phyloP scores from a whole-genome alignment of 1,139 yeast genomes.

The Oligophagozyma castellii region DNA sequence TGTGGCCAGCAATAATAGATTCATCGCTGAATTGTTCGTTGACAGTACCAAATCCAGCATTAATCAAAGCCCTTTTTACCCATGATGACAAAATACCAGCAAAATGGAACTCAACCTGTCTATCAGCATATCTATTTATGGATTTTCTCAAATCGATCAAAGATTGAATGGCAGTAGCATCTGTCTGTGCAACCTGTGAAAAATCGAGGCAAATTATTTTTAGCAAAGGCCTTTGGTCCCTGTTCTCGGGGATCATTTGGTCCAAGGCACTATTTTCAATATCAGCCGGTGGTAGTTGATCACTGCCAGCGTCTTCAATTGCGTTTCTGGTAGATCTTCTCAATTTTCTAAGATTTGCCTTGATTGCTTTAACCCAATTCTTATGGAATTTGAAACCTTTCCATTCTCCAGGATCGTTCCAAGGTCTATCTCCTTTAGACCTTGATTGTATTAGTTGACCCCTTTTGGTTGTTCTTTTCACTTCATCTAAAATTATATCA shows the following conservation, averaged over 20 bases:
- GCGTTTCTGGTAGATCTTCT: conserved; percentile 3
- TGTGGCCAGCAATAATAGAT: conserved; percentile 20
- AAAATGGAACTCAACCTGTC: conserved; percentile 82
- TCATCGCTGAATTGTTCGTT: conserved; percentile 26
- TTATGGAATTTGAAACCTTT: conserved; percentile 15
- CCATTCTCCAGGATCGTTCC: conserved; percentile 73
- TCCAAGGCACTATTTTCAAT: conserved; percentile 6
- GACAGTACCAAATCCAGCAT: conserved; percentile 67
- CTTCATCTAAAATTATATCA: conserved; percentile 57
- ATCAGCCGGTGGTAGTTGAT: conserved; percentile 5
- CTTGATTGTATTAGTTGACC: conserved; percentile 36
- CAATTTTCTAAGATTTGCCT: conserved; percentile 15
- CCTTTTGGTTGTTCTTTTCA: conserved; percentile 45
- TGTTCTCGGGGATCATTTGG: conserved; percentile 6
- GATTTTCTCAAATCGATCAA: conserved; percentile 66
- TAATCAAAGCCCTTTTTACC: conserved; percentile 65
- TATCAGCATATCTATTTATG: conserved; percentile 59
- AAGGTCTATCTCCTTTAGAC: conserved; percentile 60
- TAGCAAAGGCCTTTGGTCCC: conserved; percentile 50
- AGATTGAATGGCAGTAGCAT: conserved; percentile 68
- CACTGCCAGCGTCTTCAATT: conserved; percentile 1
- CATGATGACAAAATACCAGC: conserved; percentile 77
- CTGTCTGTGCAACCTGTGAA: conserved; percentile 59
- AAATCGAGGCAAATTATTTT: conserved; percentile 71
- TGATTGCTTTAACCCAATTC: conserved; percentile 28